Evolutionary conservation across 345 rosid genomes (phyloP), one percentile per base, ranked within the genome.

Genomic region (Passiflora organensis): DNA sequence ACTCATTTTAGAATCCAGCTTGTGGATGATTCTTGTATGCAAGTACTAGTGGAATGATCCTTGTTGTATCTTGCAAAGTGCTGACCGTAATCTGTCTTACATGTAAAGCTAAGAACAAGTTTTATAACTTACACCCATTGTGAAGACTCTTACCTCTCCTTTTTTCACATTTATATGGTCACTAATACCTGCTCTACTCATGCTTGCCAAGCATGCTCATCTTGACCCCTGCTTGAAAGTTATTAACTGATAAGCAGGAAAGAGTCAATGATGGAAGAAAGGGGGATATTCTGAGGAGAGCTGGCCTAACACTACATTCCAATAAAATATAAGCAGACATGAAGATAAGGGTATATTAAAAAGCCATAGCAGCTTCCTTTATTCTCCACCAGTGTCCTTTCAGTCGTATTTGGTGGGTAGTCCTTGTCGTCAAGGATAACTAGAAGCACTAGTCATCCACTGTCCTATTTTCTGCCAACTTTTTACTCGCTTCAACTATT

Each of bases 341-440:
- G 13, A 19, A n/a, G 21, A 60, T 14, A 56, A 37, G 20, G n/a
- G 13, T 55, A 57, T 38, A 32, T 15, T 34, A 41, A n/a, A 56
- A 42, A 20, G 21, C 32, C 23, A 64, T 32, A 42, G 63, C 48
- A 56, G 24, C 55, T 21, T 52, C 47, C 79, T 80, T 77, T 77
- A 69, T 67, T 68, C 78, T 59, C 82, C 80, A 77, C 78, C 69
- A 68, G n/a, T 36, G 77, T 77, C 80, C 42, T 58, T 28, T 57
- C 69, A 66, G 52, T 58, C 69, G 80, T 48, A 66, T 68, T 75
- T 64, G 81, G 79, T 76, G 67, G 57, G 59, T 61, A 49, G 78
- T 75, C 83, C 32, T 72, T 78, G 78, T 78, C 83, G 28, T 57
- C 44, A 54, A 28, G 75, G 68, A 63, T 75, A 65, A 69, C 60